Base-by-base conservation (phyloP, 1,139 yeast genomes). In the Yamadazyma spencermartinsiae region DNA sequence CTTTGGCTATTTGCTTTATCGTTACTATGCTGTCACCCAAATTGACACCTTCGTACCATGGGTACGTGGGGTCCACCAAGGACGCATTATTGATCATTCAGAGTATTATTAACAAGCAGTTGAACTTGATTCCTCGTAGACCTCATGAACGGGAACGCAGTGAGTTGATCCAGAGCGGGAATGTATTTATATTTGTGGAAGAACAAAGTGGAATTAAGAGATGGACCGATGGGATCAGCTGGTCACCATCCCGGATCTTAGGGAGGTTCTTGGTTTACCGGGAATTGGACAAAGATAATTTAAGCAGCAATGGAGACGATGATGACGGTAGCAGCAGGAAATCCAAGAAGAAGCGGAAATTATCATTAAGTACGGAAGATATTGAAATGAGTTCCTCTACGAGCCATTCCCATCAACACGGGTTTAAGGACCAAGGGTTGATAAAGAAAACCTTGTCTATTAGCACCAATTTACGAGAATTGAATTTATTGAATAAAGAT, bases 151-250 rank as follows among this genome's bases (percentile, higher is more conserved):
- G 81, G 24, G 97, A 89, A 60, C 68, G 96, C 15, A 60, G 72
- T 1, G 64, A 66, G 8, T 65, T 87, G 35, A 87, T 89, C 31
- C 68, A 72, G 41, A 81, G 89, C 10, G 97, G 97, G 0, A 80
- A 82, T 50, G 82, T 88, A 0, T 89, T 88, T 61, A 88, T 89
- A 3, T 89, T 88, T 55, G 78, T 86, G 37, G 96, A 89, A 58
- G 88, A 85, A 48, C 72, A 76, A 15, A 81, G 92, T 0, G 92
- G 94, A 1, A 88, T 89, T 45, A 86, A 86, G 58, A 69, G 97
- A 39, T 89, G 97, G 97, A 89, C 97, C 0, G 97, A 89, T 56
- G 96, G 97, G 12, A 79, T 86, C 15, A 74, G 90, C 10, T 89
- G 97, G 97, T 81, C 90, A 1, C 96, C 97, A 0, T 83, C 94